Percentiles rank a stretch among this genome's conserved stretches.
These are phyloP conservation scores for Auricularia sp. DNA, from an alignment of 768 basidiomycete genomes.

Conservation along the genomic window DNA sequence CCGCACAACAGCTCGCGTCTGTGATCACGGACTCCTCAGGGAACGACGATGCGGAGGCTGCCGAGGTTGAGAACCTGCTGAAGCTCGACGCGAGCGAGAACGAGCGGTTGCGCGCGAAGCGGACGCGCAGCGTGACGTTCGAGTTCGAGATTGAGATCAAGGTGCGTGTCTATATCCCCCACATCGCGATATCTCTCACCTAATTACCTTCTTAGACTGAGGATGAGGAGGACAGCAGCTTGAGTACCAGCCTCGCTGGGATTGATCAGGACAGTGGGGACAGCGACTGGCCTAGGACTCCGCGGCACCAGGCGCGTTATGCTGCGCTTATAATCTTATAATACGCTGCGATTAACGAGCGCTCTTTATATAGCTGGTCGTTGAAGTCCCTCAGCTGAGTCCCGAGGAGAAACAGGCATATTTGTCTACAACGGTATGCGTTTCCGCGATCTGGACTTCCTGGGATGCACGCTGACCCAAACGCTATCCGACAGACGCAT, in stretches of 20 bases:
- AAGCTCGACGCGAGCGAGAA: neutral
- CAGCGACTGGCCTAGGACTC: neutral
- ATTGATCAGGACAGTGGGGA: neutral
- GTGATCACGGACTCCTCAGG: neutral
- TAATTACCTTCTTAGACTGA: neutral
- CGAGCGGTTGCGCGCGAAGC: neutral
- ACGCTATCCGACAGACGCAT: too few relatives aligned
- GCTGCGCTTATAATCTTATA: too few relatives aligned
- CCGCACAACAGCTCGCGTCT: neutral
- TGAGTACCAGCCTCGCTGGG: neutral
- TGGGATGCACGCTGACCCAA: too few relatives aligned
- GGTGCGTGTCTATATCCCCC: neutral
- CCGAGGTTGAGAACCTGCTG: neutral
- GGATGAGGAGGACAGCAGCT: neutral
- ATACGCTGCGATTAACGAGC: too few relatives aligned
- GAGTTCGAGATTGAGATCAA: neutral
- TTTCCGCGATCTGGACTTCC: too few relatives aligned
- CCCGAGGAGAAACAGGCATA: too few relatives aligned
- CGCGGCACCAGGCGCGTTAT: neutral
- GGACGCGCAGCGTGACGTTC: neutral
- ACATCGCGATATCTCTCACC: neutral
- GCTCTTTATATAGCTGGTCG: too few relatives aligned
- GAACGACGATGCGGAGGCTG: neutral
- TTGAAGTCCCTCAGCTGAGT: too few relatives aligned
- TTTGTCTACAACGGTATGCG: too few relatives aligned